Conservation (phyloP, 768 basidiomycete species). For the Tubosaeta brunneosetosa region DNA sequence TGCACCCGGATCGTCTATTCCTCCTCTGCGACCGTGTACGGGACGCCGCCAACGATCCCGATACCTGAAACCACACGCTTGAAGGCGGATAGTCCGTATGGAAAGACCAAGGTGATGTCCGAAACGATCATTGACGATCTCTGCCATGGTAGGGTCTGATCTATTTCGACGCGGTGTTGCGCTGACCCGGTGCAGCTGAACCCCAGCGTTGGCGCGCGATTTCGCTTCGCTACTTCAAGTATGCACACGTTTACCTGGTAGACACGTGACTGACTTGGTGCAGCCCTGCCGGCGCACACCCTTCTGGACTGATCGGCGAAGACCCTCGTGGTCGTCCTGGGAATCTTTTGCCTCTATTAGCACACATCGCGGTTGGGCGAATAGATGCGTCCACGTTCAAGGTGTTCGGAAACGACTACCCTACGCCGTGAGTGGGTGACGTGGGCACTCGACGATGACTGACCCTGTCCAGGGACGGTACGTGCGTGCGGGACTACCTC, state of each 20-base stretch:
- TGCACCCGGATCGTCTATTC: conserved; percentile 92
- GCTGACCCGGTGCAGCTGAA: conserved; percentile 49
- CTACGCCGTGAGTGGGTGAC: conserved; percentile 63
- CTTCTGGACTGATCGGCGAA: conserved; percentile 92
- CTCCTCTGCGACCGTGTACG: conserved; percentile 97
- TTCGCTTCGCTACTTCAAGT: conserved; percentile 97
- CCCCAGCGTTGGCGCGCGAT: conserved; percentile 70
- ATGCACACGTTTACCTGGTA: conserved; percentile 18
- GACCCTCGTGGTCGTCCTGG: conserved; percentile 94
- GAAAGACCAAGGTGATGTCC: conserved; percentile 92
- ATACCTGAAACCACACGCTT: conserved; percentile 90
- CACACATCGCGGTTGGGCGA: conserved; percentile 92
- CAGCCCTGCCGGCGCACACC: conserved; percentile 97
- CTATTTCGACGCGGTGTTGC: neutral
- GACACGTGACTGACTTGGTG: conserved; percentile 1
- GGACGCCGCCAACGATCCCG: conserved; percentile 85
- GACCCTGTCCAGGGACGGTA: conserved; percentile 66
- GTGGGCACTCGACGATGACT: neutral
- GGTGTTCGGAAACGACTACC: conserved; percentile 97
- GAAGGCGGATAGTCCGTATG: conserved; percentile 89
- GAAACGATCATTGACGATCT: conserved; percentile 89
- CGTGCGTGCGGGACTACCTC: conserved; percentile 95
- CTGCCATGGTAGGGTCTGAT: conserved; percentile 55
- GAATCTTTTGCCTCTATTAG: conserved; percentile 88
- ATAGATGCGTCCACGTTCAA: conserved; percentile 64